Percentiles rank a stretch among this genome's conserved stretches.
phyloP scores from a whole-genome alignment of 768 basidiomycete species.

The Cubamyces lactineus region DNA sequence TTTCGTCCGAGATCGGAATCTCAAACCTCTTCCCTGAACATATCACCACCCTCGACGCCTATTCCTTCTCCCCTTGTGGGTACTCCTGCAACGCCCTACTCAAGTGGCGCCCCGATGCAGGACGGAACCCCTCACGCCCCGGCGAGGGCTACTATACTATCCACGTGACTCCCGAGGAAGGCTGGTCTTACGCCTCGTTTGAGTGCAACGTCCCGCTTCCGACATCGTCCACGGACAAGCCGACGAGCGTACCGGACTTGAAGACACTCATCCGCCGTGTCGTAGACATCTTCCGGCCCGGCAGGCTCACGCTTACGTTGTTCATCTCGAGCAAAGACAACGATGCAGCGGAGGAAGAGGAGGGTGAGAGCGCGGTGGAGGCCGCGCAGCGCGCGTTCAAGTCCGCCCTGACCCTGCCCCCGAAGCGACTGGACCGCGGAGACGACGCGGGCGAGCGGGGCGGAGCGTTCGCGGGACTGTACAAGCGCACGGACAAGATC shows the following conservation, averaged over 20 bases:
- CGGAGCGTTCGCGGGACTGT: conserved; percentile 41
- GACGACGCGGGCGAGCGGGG: neutral
- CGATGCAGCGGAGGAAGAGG: conserved; percentile 45
- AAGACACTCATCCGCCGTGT: conserved; percentile 84
- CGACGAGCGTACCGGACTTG: conserved; percentile 67
- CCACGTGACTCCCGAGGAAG: conserved; percentile 97
- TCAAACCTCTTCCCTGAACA: conserved; percentile 77
- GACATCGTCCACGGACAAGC: conserved; percentile 37
- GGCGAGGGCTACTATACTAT: conserved; percentile 97
- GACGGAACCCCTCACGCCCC: conserved; percentile 33
- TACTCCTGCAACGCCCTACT: conserved; percentile 93
- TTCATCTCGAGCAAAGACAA: conserved; percentile 79
- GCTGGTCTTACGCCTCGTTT: conserved; percentile 98
- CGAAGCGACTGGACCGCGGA: conserved; percentile 15
- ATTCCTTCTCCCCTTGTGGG: conserved; percentile 93
- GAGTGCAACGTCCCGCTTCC: conserved; percentile 93
- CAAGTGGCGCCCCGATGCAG: conserved; percentile 54
- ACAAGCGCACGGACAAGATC: conserved; percentile 92
- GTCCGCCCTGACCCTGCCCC: conserved; percentile 53
- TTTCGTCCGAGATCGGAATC: conserved; percentile 80
- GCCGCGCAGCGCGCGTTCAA: conserved; percentile 76
- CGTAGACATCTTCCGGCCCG: conserved; percentile 91
- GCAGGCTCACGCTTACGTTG: conserved; percentile 80
- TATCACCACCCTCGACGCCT: conserved; percentile 86
- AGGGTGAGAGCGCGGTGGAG: conserved; percentile 63